Evolutionary conservation across 306 rosid genomes (phyloP).

Genomic region (Ziziphus jujuba): DNA sequence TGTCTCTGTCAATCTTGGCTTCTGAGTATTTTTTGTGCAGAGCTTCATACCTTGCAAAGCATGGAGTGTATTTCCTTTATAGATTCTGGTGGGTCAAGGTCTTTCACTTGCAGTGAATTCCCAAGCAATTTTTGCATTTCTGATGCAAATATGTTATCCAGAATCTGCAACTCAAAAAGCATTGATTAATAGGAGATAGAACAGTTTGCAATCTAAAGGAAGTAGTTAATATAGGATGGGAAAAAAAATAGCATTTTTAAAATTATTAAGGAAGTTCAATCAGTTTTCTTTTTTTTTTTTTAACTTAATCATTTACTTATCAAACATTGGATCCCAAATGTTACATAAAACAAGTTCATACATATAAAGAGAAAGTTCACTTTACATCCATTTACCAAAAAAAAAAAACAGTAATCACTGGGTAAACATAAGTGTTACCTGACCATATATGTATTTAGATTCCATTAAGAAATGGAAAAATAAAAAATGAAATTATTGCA

Average conservation of each 20-base stretch:
- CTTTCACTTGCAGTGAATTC: conserved; percentile 19
- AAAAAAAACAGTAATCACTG: neutral
- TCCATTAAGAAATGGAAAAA: neutral
- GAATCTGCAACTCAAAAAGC: conserved; percentile 19
- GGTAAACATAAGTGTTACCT: neutral
- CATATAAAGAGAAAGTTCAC: neutral
- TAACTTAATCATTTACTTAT: neutral
- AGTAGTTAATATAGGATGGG: neutral
- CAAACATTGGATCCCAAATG: neutral
- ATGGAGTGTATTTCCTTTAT: conserved; percentile 32
- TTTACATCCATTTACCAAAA: neutral
- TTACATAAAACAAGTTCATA: neutral
- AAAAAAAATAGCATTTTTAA: neutral
- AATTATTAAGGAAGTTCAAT: neutral
- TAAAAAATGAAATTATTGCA: too few relatives aligned
- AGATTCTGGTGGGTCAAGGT: conserved; percentile 25
- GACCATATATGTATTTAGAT: neutral
- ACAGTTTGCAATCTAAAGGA: neutral
- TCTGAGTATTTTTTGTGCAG: neutral
- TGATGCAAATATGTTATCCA: conserved; percentile 36
- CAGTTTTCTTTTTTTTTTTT: neutral
- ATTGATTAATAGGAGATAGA: neutral
- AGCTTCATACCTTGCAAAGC: conserved; percentile 17
- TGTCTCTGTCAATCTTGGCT: neutral
- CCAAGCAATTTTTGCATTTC: conserved; percentile 37